Evolutionary conservation across 768 basidiomycete species (phyloP).

Genomic region (Hypholoma sublateritium): DNA sequence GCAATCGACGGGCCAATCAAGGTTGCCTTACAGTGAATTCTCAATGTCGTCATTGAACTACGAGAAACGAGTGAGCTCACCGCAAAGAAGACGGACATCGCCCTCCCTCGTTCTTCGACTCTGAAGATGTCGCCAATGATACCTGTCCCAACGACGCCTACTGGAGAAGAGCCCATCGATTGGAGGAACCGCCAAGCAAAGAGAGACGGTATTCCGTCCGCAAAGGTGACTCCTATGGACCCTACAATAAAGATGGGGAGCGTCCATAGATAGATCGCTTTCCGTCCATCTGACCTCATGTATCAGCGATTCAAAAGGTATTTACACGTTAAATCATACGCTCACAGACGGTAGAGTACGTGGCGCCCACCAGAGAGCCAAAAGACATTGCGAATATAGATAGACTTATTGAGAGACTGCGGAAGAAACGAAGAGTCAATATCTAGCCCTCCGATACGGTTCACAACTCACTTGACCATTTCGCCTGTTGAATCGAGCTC

Average conservation of each 20-base stretch:
- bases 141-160: constrained; percentile 50
- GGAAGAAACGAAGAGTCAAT: background rate
- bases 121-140: constrained; percentile 66
- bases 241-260: constrained; percentile 58
- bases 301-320: background rate
- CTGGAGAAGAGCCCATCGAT: constrained; percentile 58
- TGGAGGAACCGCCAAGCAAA: constrained; percentile 65
- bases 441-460: background rate
- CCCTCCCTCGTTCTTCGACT: constrained; percentile 55
- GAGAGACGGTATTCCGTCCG: constrained; percentile 40
- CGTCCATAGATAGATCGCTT: constrained; percentile 55
- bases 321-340: background rate
- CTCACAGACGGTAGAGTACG: constrained; percentile 37
- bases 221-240: constrained; percentile 55
- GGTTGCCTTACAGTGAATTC: constrained; percentile 35
- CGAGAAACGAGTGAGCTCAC: constrained; percentile 27
- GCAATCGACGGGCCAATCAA: constrained; percentile 62
- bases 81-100: constrained; percentile 56
- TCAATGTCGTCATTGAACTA: background rate
- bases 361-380: constrained; percentile 27
- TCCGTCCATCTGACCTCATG: constrained; percentile 53
- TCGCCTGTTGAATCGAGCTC: constrained; percentile 59
- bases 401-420: constrained; percentile 32
- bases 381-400: constrained; percentile 29
- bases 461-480: constrained; percentile 47